Base-by-base conservation (phyloP, 1,284 basidiomycete genomes). In the Cyathus olla region DNA sequence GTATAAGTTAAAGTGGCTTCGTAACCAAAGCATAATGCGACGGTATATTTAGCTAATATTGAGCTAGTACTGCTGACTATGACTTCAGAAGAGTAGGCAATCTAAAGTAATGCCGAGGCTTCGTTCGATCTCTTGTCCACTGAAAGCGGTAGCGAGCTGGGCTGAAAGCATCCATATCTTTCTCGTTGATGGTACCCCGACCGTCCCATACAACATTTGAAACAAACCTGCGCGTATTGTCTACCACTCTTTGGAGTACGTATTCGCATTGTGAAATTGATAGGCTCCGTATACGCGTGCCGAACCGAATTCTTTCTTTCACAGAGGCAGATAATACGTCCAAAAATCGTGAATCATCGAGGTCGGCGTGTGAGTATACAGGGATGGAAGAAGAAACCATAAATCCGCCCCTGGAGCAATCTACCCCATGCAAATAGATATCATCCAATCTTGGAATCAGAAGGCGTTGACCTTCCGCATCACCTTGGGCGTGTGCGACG, bases 261-360 rank as follows among this genome's bases (percentile, higher is more conserved):
- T 69, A 70, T 26, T 63, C 61, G 59, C 80, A 80, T 8, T 66
- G 67, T 5, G 74, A 70, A 44, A 81, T 67, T 27, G 73, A 74
- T 24, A 81, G 60, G 55, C 76, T 79, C 24, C 77, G 71, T 19
- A 77, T 52, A 42, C 59, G 66, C 19, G 73, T 49, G 19, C 64
- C 65, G 50, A 72, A 70, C 29, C 60, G 63, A n/a, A 68, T 64
- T 6, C 77, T 67, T 42, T 73, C 71, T 55, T 50, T 68, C 58
- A 81, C 63, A 46, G 68, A 72, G 9, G 72, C 66, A 19, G 70
- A 61, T 13, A 79, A 67, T 2, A 81, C 78, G 44, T 81, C 78
- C 40, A 81, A 65, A 61, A 80, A 81, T 21, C 74, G 68, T 17
- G 78, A 79, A 59, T 80, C 77, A 60, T 80, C 80, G 48, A 78